A percentile compares a stretch with the other conserved stretches of the same genome.
These are phyloP conservation scores for Cenococcum geophilum DNA, from an alignment of 495 filamentous ascomycete species.

Conservation along the genomic window DNA sequence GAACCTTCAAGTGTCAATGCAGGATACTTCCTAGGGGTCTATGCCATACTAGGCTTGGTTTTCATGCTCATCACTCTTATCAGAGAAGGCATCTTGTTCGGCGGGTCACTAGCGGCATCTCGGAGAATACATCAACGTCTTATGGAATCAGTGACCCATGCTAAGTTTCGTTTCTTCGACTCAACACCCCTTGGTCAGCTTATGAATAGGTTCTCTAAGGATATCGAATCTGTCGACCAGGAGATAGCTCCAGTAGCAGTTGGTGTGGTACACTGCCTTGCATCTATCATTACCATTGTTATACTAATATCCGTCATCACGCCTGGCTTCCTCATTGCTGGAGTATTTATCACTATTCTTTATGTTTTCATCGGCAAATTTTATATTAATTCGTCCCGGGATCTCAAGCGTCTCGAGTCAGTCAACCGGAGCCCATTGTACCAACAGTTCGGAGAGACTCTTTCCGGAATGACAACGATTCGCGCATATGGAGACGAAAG, in stretches of 20 bases:
- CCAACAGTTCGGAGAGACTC: constrained; percentile 96
- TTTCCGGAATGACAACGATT: constrained; percentile 95
- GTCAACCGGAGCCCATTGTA: constrained; percentile 92
- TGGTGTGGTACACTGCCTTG: constrained; percentile 62
- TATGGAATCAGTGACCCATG: constrained; percentile 72
- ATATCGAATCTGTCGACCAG: constrained; percentile 91
- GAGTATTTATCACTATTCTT: constrained; percentile 72
- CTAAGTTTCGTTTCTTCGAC: constrained; percentile 96
- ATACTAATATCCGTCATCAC: constrained; percentile 89
- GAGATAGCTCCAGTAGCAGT: constrained; percentile 89
- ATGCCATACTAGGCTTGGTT: constrained; percentile 67
- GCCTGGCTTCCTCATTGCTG: constrained; percentile 84
- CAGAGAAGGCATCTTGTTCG: constrained; percentile 83
- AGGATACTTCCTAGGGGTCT: constrained; percentile 74
- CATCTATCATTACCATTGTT: constrained; percentile 79
- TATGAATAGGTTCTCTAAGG: constrained; percentile 98
- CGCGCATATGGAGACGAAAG: constrained; percentile 92
- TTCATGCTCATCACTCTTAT: constrained; percentile 70
- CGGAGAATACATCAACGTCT: constrained; percentile 75
- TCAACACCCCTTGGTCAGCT: constrained; percentile 92
- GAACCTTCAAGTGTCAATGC: constrained; percentile 59
- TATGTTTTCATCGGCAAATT: constrained; percentile 80
- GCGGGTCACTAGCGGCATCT: constrained; percentile 84
- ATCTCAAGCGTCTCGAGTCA: constrained; percentile 92
- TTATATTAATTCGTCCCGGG: constrained; percentile 84